These are phyloP conservation scores for Beauveria caledonica DNA, from an alignment of 2,329 filamentous ascomycete species.

Conservation along the genomic window DNA sequence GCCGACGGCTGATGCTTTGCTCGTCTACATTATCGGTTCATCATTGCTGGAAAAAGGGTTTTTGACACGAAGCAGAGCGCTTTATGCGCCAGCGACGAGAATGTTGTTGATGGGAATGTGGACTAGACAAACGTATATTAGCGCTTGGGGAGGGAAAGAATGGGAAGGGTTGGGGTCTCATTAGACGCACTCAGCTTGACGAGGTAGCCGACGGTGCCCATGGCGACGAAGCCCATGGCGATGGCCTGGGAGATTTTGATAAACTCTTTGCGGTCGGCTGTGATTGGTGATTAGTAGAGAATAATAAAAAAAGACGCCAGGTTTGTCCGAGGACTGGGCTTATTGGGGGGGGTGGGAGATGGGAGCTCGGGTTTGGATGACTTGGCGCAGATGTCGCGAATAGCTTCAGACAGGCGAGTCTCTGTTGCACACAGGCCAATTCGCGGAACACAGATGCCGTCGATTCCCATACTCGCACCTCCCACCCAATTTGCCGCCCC, in stretches of 20 bases:
- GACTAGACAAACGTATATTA: conserved; percentile 34
- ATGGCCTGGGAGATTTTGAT: conserved; percentile 48
- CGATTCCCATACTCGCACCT: neutral
- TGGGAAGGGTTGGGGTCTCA: neutral
- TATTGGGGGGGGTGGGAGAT: neutral
- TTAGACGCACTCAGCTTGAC: conserved; percentile 55
- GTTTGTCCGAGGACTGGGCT: neutral
- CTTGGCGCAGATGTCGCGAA: neutral
- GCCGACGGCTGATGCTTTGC: neutral
- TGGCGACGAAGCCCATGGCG: conserved; percentile 61
- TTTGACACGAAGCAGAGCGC: neutral
- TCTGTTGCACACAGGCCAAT: too few species aligned
- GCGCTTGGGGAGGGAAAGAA: neutral
- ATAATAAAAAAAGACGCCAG: neutral
- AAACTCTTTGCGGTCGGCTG: conserved; percentile 36
- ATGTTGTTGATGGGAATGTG: conserved; percentile 66
- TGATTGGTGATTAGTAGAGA: neutral
- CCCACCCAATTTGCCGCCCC: neutral
- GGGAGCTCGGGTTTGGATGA: neutral
- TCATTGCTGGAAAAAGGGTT: neutral
- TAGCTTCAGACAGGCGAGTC: neutral
- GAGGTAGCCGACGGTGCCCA: conserved; percentile 62
- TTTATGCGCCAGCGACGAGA: conserved; percentile 57
- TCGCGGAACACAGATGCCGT: neutral
- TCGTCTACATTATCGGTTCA: neutral